Base-by-base conservation (phyloP, 768 basidiomycete genomes). In the Nevesoporus exiguus region DNA sequence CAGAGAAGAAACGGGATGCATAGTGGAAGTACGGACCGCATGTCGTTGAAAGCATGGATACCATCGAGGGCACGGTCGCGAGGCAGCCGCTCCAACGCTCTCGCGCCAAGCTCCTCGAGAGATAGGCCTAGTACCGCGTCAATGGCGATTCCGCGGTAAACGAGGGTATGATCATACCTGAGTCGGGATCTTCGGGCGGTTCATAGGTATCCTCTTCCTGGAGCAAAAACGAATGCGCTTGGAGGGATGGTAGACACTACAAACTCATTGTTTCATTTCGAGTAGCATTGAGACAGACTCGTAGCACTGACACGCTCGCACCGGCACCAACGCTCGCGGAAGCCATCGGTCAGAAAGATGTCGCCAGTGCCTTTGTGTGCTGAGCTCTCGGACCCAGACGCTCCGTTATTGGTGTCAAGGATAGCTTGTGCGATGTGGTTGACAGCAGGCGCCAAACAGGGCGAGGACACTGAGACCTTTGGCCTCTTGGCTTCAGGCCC, bases 161-260 rank as follows among this genome's bases (percentile, higher is more conserved):
- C 2, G 4, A 37, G 21, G 5, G 34, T 8, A 39, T 11, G 2
- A 46, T 33, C 55, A n/a, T 54, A 84, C 90, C 83, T 56, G 84
- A 90, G 65, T 93, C 91, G 10, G 91, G 90, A 69, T 93, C 91
- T 62, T 89, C 84, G 4, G 90, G 91, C 1, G 88, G 89, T 65
- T 90, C 87, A 56, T 90, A 93, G 0, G 85, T 90, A 39, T 90
- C 88, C 58, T 93, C 91, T 67, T 88, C 88, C 57, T 87, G 78
- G 11, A 90, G 69, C 22, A 93, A 73, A 69, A 78, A 91, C 25
- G 81, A 75, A 61, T 80, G 72, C 15, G 71, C 68, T 61, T 80
- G 71, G 39, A 92, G 71, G 7, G 73, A 75, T 0, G 79, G 73
- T 6, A 81, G 67, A 69, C 90, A 93, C 86, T 90, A 59, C 14